These are phyloP conservation scores for Chaetomium globosum DNA, from an alignment of 2,329 filamentous ascomycete genomes.

Conservation along the genomic window DNA sequence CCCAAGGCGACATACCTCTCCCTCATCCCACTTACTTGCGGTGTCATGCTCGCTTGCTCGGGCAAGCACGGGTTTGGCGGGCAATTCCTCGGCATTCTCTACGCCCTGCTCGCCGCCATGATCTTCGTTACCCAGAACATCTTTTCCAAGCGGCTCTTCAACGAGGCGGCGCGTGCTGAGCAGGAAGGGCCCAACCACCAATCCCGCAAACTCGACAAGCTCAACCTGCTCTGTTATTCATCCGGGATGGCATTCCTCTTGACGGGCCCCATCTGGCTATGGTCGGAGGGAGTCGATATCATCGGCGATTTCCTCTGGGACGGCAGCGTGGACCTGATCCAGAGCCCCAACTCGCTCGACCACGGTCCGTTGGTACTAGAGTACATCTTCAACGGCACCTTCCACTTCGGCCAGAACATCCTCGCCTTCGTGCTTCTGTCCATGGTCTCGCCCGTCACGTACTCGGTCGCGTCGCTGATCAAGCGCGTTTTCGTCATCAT, in stretches of 20 bases:
- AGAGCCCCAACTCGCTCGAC: constrained; percentile 68
- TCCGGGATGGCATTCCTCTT: constrained; percentile 88
- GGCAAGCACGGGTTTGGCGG: constrained; percentile 76
- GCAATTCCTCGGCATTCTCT: constrained; percentile 86
- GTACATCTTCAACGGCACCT: constrained; percentile 94
- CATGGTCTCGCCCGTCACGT: constrained; percentile 93
- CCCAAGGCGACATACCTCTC: constrained; percentile 84
- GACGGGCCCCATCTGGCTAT: constrained; percentile 89
- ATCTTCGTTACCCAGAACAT: constrained; percentile 99
- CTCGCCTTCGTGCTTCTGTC: constrained; percentile 90
- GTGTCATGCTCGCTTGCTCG: constrained; percentile 96
- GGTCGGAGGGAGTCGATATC: constrained; percentile 80
- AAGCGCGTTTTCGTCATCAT: constrained; percentile 97
- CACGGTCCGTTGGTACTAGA: constrained; percentile 77
- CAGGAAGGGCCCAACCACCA: constrained; percentile 66
- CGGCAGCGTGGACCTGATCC: constrained; percentile 68
- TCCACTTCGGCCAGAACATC: constrained; percentile 96
- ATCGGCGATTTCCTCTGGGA: constrained; percentile 78
- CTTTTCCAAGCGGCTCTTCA: constrained; percentile 96
- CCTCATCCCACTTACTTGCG: constrained; percentile 84
- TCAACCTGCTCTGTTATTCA: constrained; percentile 97
- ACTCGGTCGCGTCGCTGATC: constrained; percentile 92
- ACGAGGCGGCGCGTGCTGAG: constrained; percentile 85
- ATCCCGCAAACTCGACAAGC: constrained; percentile 86
- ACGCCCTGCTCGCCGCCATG: constrained; percentile 84